Evolutionary conservation across 202 grass and related monocot genomes (phyloP).

Genomic region (Tripidium arundinaceum): DNA sequence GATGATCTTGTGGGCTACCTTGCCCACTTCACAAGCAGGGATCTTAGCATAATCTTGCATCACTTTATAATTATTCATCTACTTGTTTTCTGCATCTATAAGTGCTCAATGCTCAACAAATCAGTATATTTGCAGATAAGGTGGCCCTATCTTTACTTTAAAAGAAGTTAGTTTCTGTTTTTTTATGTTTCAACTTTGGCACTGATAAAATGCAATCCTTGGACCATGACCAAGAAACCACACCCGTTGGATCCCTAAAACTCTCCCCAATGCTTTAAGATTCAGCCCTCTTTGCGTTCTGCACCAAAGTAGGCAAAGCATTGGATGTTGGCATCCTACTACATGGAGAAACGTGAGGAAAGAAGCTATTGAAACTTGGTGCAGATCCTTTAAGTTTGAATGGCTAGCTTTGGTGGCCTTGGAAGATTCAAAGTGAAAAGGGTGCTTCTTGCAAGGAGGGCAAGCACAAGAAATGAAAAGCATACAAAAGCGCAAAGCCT

Average conservation of each 20-base stretch:
- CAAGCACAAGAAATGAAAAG: conserved; percentile 39
- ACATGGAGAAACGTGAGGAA: conserved; percentile 48
- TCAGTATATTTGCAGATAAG: conserved; percentile 24
- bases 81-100: conserved; percentile 27
- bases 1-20: conserved; percentile 43
- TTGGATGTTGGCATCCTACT: conserved; percentile 23
- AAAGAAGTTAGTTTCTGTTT: conserved; percentile 26
- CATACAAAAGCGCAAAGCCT: conserved; percentile 35
- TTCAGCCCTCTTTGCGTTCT: conserved; percentile 35
- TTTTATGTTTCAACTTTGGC: conserved; percentile 41
- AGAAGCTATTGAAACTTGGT: conserved; percentile 40
- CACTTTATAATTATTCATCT: conserved; percentile 11
- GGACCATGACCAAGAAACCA: conserved; percentile 50
- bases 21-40: conserved; percentile 36
- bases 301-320: conserved; percentile 35
- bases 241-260: conserved; percentile 21
- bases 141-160: conserved; percentile 26
- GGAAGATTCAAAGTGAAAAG: conserved; percentile 66
- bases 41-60: conserved; percentile 32
- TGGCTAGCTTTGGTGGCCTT: conserved; percentile 38
- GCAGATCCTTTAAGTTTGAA: conserved; percentile 52
- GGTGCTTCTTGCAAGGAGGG: conserved; percentile 27
- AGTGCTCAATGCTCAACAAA: conserved; percentile 14
- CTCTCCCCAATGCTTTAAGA: conserved; percentile 38
- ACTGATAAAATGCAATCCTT: conserved; percentile 42